Base-by-base conservation (phyloP, 257 asterid genomes). In the Ilex asprella region DNA sequence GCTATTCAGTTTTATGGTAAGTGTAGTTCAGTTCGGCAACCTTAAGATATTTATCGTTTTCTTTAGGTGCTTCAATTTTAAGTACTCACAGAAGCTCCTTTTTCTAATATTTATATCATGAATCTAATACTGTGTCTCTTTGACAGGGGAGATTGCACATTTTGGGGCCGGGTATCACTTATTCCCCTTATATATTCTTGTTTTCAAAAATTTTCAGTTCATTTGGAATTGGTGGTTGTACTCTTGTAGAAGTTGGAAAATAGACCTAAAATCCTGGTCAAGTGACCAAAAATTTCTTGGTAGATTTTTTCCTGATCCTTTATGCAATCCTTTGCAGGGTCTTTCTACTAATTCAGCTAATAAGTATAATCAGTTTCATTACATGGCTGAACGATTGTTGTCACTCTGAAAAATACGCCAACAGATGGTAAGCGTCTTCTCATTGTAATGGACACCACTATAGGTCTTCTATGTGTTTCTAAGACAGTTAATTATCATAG, bases 321-420 rank as follows among this genome's bases (percentile, higher is more conserved):
- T 55, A 21, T 59, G 0, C 35, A 31, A 56, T 60, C 43, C 53
- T 74, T 54, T 72, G 65, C 81, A 77, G 86, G 67, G 82, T 80
- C 4, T 80, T 80, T 69, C 64, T 80, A 51, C 68, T 80, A 41
- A 80, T 80, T 69, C 86, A 80, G 73, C 70, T 80, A 7, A 29
- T 80, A 29, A 80, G 86, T 55, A 66, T 80, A 59, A 80, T 80
- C 69, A 80, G 86, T 67, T 80, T 80, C 69, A 80, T 80, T 53
- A 76, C 82, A 50, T 80, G 86, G 86, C 66, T 76, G 44, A 74
- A 77, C 11, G 82, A 77, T 49, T 71, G 76, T 58, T 74, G 80
- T 62, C 75, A 69, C 14, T 80, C 86, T 11, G 74, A 77, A 41
- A 69, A 77, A 44, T 27, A 63, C 69, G 75, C 82, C 1, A 80